Percentiles rank a stretch among this genome's conserved stretches.
Evolutionary conservation across 768 basidiomycete species (phyloP).

Genomic region (Kockovaella imperatae): DNA sequence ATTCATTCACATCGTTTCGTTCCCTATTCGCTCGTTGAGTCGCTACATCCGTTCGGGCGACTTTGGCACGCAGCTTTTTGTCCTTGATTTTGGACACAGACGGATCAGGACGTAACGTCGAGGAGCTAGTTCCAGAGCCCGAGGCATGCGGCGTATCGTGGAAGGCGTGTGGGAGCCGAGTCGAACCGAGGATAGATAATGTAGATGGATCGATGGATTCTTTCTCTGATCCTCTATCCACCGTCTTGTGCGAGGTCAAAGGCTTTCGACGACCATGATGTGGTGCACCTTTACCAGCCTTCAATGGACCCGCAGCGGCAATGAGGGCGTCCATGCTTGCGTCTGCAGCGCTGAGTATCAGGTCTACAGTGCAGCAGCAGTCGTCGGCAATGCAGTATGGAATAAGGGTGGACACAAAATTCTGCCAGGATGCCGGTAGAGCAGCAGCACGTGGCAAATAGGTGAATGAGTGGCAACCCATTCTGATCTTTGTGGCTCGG

Average conservation of each 20-base stretch:
- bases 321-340: constrained; percentile 62
- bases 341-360: no score
- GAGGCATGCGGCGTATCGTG: constrained; percentile 51
- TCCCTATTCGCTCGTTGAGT: constrained; percentile 51
- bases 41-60: constrained; percentile 53
- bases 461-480: no score
- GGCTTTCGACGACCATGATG: not conserved
- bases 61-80: constrained; percentile 64
- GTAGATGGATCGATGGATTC: constrained; percentile 51
- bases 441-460: no score
- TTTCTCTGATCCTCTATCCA: constrained; percentile 31
- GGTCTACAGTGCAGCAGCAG: no score
- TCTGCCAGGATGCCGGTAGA: no score
- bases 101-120: constrained; percentile 36
- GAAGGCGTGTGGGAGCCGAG: constrained; percentile 63
- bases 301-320: constrained; percentile 51
- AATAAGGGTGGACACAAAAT: no score
- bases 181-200: constrained; percentile 55
- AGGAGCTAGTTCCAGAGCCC: constrained; percentile 45
- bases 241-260: constrained; percentile 31
- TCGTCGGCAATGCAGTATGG: no score
- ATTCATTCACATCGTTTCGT: constrained; percentile 46
- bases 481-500: no score
- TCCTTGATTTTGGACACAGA: constrained; percentile 55
- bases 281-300: constrained; percentile 5